Base-by-base conservation (phyloP, 2,329 filamentous ascomycete genomes). In the Neofusicoccum umdonicola region DNA sequence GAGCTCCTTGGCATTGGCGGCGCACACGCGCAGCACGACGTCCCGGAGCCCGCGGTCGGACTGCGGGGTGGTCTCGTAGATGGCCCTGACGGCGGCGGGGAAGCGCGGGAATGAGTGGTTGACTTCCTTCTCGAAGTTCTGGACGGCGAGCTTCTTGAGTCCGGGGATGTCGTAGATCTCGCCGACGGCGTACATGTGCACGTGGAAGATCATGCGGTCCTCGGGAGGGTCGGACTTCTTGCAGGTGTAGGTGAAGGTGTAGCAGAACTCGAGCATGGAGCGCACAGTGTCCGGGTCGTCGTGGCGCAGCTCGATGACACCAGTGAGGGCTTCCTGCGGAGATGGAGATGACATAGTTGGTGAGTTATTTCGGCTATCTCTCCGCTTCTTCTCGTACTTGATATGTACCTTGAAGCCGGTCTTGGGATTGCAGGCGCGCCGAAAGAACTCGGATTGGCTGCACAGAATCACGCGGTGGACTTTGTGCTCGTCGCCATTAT, bases 61-160 rank as follows among this genome's bases (percentile, higher is more conserved):
- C 66, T 79, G 76, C 45, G 78, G 71, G 15, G 78, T 80, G 15
- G 73, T 75, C 52, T 69, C 71, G 67, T 79, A 80, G 44, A 78
- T 76, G 62, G 77, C 73, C 63, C 74, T 70, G 52, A 79, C 74
- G 12, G 76, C 75, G 44, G 75, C 72, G 19, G 77, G 72, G 19
- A 80, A 72, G 34, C 37, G 51, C 19, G 51, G 44, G 52, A 57
- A 47, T 3, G 34, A 27, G 35, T 50, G 42, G 62, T 50, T 37
- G 44, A 58, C 41, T 15, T 51, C 62, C 12, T 13, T 31, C n/a
- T 57, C 52, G 35, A 64, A 64, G 37, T 64, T 58, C n/a, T 27
- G 22, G 4, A 22, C 27, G 22, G 62, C 62, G n/a, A 57, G 44
- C 4, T 42, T 31, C 34, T 64, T 64, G 13, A 64, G 52, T 12